phyloP scores from a whole-genome alignment of 2,329 filamentous ascomycete species.

The Myriosclerotinia curreyana region DNA sequence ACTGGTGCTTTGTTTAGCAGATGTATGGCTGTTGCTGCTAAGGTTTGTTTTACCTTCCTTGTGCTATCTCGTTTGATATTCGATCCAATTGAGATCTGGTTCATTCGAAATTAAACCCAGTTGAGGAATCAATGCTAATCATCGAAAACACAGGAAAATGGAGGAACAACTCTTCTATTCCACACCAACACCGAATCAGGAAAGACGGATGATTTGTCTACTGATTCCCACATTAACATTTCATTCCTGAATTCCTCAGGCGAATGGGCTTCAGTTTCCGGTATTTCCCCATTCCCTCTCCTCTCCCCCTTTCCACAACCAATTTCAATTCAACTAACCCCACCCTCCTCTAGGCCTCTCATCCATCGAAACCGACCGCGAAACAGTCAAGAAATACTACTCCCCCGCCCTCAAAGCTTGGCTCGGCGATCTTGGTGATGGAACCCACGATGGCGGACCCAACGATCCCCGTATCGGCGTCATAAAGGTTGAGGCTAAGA shows the following conservation, averaged over 20 bases:
- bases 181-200: conserved; percentile 87
- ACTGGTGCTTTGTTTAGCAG: conserved; percentile 70
- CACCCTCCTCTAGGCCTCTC: conserved; percentile 41
- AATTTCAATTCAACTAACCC: not conserved
- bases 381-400: conserved; percentile 71
- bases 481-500: conserved; percentile 71
- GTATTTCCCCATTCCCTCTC: conserved; percentile 42
- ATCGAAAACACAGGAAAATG: conserved; percentile 61
- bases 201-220: conserved; percentile 77
- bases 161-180: conserved; percentile 80
- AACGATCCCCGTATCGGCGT: conserved; percentile 79
- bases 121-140: too few species aligned
- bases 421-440: conserved; percentile 82
- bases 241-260: conserved; percentile 73
- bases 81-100: too few species aligned
- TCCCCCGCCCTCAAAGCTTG: conserved; percentile 72
- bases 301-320: not conserved
- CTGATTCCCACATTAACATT: conserved; percentile 74
- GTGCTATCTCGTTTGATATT: not conserved
- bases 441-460: conserved; percentile 75
- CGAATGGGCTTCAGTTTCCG: conserved; percentile 86
- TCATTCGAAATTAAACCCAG: too few species aligned
- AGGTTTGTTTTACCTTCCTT: conserved; percentile 51
- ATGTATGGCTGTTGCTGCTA: conserved; percentile 80
- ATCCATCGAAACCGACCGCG: conserved; percentile 65